These are phyloP conservation scores for Pachysandra terminalis DNA, from an alignment of 164 flowering plant species.

Conservation along the genomic window DNA sequence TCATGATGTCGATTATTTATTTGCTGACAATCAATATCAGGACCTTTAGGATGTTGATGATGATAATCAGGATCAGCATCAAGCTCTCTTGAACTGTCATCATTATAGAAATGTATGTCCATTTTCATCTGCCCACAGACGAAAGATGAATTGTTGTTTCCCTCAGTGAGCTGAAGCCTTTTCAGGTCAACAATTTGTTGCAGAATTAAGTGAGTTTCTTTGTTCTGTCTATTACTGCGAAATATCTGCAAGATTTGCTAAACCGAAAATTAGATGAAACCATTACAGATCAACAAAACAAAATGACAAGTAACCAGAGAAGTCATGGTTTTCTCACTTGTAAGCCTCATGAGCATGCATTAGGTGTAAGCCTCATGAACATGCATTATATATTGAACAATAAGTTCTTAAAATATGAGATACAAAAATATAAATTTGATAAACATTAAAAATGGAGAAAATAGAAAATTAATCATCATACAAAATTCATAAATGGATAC, in stretches of 20 bases:
- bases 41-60: conserved; percentile 19
- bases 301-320: no score
- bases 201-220: conserved; percentile 34
- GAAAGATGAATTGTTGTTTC: conserved; percentile 18
- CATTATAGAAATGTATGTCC: conserved; percentile 20
- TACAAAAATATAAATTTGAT: no score
- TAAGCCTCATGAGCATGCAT: no score
- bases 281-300: background rate
- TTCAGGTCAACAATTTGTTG: conserved; percentile 63
- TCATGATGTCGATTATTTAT: conserved; percentile 25
- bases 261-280: background rate
- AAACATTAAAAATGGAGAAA: no score
- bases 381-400: no score
- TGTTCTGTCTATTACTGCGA: conserved; percentile 18
- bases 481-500: no score
- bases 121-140: conserved; percentile 25
- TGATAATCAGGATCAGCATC: conserved; percentile 25
- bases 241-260: conserved; percentile 24
- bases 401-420: no score
- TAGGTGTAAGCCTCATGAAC: no score
- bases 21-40: conserved; percentile 21
- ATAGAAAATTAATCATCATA: no score
- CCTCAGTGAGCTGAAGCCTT: conserved; percentile 50
- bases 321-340: no score
- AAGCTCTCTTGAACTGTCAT: conserved; percentile 10